Evolutionary conservation across 257 asterid genomes (phyloP).

Genomic region (Echites panduratus): DNA sequence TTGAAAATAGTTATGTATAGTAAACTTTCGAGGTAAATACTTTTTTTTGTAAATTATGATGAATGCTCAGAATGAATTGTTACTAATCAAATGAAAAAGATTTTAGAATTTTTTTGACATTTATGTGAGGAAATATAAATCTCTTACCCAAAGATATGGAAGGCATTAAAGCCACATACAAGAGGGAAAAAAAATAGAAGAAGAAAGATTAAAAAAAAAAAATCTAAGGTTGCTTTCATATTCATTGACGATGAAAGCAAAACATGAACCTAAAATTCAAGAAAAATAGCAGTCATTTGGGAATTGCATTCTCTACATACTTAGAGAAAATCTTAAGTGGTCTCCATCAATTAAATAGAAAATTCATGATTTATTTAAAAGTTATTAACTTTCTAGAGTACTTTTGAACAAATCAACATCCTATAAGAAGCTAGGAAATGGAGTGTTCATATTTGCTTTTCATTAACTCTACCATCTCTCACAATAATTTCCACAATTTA

Average conservation of each 20-base stretch:
- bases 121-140: background rate
- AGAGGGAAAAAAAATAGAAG: background rate
- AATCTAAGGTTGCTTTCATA: background rate
- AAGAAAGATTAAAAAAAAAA: no score
- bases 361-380: no score
- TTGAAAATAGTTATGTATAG: no score
- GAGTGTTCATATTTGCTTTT: constrained; percentile 18
- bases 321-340: background rate
- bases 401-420: constrained; percentile 14
- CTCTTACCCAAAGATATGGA: background rate
- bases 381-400: background rate
- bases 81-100: background rate
- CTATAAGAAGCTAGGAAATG: constrained; percentile 5
- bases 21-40: background rate
- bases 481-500: constrained; percentile 16
- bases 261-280: background rate
- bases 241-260: background rate
- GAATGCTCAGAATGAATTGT: background rate
- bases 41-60: background rate
- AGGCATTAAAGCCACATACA: background rate
- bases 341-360: background rate
- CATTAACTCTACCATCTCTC: constrained; percentile 9
- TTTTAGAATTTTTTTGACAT: background rate
- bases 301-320: background rate
- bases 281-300: background rate